Evolutionary conservation across 176 grass and related monocot genomes (phyloP).

Genomic region (Bolboschoenus planiculmis): DNA sequence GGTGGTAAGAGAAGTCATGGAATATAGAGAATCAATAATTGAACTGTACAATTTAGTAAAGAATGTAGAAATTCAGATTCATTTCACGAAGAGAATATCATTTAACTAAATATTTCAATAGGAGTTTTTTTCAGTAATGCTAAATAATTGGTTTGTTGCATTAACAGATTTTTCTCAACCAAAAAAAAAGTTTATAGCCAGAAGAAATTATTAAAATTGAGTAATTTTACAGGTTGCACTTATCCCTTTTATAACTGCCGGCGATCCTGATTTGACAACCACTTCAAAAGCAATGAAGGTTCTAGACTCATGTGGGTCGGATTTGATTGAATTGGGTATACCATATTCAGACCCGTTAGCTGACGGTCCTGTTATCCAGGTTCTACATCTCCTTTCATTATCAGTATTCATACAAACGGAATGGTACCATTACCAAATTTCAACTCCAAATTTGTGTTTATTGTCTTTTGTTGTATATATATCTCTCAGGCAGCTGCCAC

Average conservation of each 20-base stretch:
- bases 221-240: conserved; percentile 47
- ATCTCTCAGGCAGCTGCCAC: conserved; percentile 73
- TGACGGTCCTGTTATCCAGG: conserved; percentile 97
- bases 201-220: not conserved
- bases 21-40: too few relatives aligned
- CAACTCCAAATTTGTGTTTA: not conserved
- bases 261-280: conserved; percentile 73
- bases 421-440: not conserved
- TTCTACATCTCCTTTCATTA: conserved; percentile 3
- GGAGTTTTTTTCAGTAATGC: too few relatives aligned
- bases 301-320: conserved; percentile 77
- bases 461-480: not conserved
- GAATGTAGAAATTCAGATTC: too few relatives aligned
- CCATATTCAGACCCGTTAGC: conserved; percentile 89
- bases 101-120: too few relatives aligned
- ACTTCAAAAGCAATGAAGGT: conserved; percentile 78
- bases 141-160: too few relatives aligned
- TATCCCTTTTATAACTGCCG: conserved; percentile 80
- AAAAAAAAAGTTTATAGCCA: too few relatives aligned
- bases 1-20: not conserved
- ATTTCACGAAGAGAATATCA: too few relatives aligned
- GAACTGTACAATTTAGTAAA: too few relatives aligned
- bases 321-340: conserved; percentile 87
- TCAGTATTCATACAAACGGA: not conserved
- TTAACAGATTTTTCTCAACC: too few relatives aligned